Evolutionary conservation across 1,284 basidiomycete species (phyloP).

Genomic region (Cryptococcus wingfieldii): DNA sequence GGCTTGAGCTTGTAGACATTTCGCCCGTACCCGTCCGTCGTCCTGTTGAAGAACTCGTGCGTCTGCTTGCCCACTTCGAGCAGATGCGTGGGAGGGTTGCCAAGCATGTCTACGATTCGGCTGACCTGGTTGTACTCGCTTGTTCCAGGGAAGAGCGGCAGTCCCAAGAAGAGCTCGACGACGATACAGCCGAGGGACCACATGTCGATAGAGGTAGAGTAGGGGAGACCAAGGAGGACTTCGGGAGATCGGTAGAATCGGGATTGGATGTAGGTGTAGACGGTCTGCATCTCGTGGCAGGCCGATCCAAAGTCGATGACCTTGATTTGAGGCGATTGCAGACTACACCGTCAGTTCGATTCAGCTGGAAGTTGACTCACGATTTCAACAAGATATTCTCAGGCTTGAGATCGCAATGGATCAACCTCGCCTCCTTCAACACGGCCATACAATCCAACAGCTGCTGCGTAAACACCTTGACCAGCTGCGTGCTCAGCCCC

Average conservation of each 20-base stretch:
- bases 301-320: constrained; percentile 99
- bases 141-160: constrained; percentile 95
- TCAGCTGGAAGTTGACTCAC: constrained; percentile 51
- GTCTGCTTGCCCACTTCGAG: constrained; percentile 95
- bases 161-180: constrained; percentile 92
- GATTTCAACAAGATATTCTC: constrained; percentile 94
- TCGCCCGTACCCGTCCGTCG: constrained; percentile 73
- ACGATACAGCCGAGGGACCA: constrained; percentile 99
- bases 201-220: constrained; percentile 91
- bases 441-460: constrained; percentile 87
- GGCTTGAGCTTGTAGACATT: constrained; percentile 87
- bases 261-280: constrained; percentile 99
- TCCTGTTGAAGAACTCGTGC: constrained; percentile 82
- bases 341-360: constrained; percentile 51
- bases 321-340: constrained; percentile 97
- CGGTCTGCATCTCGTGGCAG: constrained; percentile 96
- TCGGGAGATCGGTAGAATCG: constrained; percentile 98
- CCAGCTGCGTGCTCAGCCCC: constrained; percentile 90
- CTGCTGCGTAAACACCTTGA: constrained; percentile 96
- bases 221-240: constrained; percentile 90
- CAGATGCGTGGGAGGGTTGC: constrained; percentile 81
- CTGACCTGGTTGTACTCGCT: constrained; percentile 99
- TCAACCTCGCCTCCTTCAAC: constrained; percentile 89
- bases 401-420: constrained; percentile 97
- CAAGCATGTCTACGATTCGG: constrained; percentile 96